These are phyloP conservation scores for Usnea hakonensis DNA, from an alignment of 495 filamentous ascomycete species.

Conservation along the genomic window DNA sequence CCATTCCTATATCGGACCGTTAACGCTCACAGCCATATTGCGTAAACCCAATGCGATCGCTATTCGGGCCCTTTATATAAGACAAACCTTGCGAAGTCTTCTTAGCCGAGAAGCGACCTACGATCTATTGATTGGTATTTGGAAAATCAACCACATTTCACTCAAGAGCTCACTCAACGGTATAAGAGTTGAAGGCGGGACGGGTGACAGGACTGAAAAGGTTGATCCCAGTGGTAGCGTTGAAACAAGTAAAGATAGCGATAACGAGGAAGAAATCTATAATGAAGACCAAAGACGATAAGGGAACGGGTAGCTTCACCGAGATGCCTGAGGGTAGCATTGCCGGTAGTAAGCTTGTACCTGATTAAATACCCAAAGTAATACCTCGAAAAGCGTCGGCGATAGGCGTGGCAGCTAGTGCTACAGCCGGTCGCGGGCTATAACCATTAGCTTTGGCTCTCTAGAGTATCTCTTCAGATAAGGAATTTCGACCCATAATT, in stretches of 20 bases:
- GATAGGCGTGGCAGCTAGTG: conserved; percentile 38
- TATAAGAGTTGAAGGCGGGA: conserved; percentile 67
- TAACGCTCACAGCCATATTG: too few relatives aligned
- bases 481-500: background rate
- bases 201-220: conserved; percentile 84
- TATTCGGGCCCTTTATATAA: conserved; percentile 91
- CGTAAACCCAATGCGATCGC: conserved; percentile 99
- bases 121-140: conserved; percentile 92
- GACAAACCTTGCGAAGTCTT: conserved; percentile 91
- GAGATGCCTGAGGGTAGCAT: conserved; percentile 54
- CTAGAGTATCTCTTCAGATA: background rate
- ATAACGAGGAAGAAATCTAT: conserved; percentile 63
- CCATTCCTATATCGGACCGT: too few relatives aligned
- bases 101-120: conserved; percentile 95
- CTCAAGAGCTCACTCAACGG: conserved; percentile 84
- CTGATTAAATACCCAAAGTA: conserved; percentile 40
- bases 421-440: conserved; percentile 29
- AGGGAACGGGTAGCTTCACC: conserved; percentile 50
- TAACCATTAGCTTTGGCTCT: background rate
- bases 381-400: conserved; percentile 61
- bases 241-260: conserved; percentile 43
- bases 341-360: conserved; percentile 51
- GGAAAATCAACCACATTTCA: conserved; percentile 90
- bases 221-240: conserved; percentile 54
- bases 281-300: conserved; percentile 64